Base-by-base conservation (phyloP, 1,284 basidiomycete genomes). In the Trametes pubescens region DNA sequence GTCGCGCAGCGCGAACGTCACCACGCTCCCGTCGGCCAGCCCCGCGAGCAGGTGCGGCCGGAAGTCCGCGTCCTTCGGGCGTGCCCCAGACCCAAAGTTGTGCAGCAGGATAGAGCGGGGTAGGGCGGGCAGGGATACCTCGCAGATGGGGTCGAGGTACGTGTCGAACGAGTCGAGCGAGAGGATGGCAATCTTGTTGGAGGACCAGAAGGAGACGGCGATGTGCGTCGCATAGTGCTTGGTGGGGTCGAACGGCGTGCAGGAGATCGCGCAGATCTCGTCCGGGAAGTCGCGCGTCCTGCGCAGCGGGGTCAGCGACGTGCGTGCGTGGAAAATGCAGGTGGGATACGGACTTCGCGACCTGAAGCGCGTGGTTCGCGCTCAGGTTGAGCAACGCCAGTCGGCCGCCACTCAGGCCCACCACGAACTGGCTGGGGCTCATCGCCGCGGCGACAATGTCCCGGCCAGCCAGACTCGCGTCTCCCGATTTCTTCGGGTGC, bases 161-260 rank as follows among this genome's bases (percentile, higher is more conserved):
- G 69, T 61, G 4, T 71, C 57, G 2, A 59, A 64, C 0, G 71
- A 73, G 0, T 81, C 75, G 11, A 90, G 72, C 1, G 78, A 75
- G 57, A 92, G 81, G 18, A 97, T 75, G 59, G 88, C 80, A 43
- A 96, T 82, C 24, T 79, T 73, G 65, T 90, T 88, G 1, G 85
- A 84, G 26, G 82, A 82, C 95, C 96, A 99, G 66, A 93, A 93
- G 0, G 89, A 88, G 24, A 93, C 85, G 0, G 86, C 87, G 18
- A 90, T 77, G 46, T 83, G 72, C 13, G 74, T 74, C 2, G 88
- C 76, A 59, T 79, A 89, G 38, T 75, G 71, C 66, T 84, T 83
- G 7, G 77, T 69, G 0, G 77, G 71, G 65, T 89, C 82, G 38
- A 85, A 70, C 1, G 89, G 88, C 4, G 78, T 72, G 65, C 89